Conservation (phyloP, 768 basidiomycete species). For the Amanita rubescens region DNA sequence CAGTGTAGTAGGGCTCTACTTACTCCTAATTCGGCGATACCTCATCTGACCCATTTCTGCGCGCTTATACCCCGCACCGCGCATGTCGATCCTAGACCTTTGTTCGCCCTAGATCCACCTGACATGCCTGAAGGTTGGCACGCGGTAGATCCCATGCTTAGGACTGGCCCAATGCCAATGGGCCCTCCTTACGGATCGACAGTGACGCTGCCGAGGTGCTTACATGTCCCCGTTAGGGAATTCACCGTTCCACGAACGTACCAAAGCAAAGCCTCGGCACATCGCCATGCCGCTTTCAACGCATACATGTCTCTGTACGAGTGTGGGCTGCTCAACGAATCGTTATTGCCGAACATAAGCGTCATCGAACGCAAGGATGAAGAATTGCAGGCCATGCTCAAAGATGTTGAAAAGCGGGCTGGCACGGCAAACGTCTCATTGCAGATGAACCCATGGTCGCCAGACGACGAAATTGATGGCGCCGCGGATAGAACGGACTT, state of each 20-base stretch:
- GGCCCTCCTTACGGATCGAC: constrained; percentile 35
- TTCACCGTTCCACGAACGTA: constrained; percentile 44
- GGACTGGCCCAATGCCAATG: background rate
- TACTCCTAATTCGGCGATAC: constrained; percentile 59
- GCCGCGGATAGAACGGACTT: constrained; percentile 7
- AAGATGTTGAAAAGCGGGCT: constrained; percentile 55
- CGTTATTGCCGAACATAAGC: constrained; percentile 61
- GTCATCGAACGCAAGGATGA: constrained; percentile 47
- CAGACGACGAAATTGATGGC: constrained; percentile 7
- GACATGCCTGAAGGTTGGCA: constrained; percentile 60
- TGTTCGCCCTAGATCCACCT: constrained; percentile 64
- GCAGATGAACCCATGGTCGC: constrained; percentile 61
- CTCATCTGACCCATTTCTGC: constrained; percentile 71
- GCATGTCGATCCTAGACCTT: constrained; percentile 40
- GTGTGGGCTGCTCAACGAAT: constrained; percentile 54
- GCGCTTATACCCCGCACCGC: constrained; percentile 52
- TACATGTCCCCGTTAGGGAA: constrained; percentile 44
- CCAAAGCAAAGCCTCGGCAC: constrained; percentile 51
- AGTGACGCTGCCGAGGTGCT: constrained; percentile 52
- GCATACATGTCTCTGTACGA: constrained; percentile 58
- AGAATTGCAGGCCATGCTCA: constrained; percentile 53
- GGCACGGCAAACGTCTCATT: constrained; percentile 48
- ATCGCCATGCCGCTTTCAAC: constrained; percentile 63
- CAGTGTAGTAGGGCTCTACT: constrained; percentile 50
- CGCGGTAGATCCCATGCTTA: constrained; percentile 21